Conservation (phyloP, 2,329 filamentous ascomycete species). For the Colletotrichum plurivorum region DNA sequence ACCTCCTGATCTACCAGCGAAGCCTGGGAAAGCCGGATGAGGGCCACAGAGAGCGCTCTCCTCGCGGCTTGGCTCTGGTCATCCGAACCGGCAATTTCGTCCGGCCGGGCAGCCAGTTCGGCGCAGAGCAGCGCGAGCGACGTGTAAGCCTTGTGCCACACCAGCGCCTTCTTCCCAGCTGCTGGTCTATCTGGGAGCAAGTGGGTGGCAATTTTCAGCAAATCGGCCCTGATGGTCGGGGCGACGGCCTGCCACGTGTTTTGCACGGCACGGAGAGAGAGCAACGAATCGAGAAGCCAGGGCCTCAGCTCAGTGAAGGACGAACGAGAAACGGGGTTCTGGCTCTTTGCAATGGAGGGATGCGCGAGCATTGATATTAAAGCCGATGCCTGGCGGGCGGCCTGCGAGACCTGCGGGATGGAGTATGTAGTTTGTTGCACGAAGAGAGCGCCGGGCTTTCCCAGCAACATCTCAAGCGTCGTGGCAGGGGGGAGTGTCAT, state of each 20-base stretch:
- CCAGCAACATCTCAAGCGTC: conserved; percentile 54
- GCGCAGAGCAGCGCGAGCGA: conserved; percentile 59
- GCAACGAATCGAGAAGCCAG: conserved; percentile 66
- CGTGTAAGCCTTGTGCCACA: conserved; percentile 54
- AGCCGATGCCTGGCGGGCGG: conserved; percentile 61
- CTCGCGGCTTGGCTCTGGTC: conserved; percentile 48
- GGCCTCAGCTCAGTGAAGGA: conserved; percentile 57
- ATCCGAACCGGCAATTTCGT: conserved; percentile 48
- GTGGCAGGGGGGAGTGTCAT: conserved; percentile 57
- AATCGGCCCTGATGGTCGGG: conserved; percentile 28
- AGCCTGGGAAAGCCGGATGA: conserved; percentile 55
- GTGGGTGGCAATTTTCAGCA: conserved; percentile 22
- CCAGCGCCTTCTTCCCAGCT: conserved; percentile 17
- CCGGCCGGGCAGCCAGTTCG: conserved; percentile 54
- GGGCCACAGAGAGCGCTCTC: conserved; percentile 53
- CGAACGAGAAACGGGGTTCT: conserved; percentile 49
- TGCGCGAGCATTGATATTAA: conserved; percentile 61
- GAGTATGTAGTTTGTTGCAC: conserved; percentile 55
- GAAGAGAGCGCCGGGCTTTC: conserved; percentile 38
- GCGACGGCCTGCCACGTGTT: conserved; percentile 51
- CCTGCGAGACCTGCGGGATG: conserved; percentile 57
- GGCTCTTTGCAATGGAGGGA: conserved; percentile 52
- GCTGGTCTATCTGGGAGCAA: conserved; percentile 25
- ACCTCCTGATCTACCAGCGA: conserved; percentile 50
- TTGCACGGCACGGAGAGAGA: conserved; percentile 58